phyloP scores from a whole-genome alignment of 768 basidiomycete genomes.

The Gloeopeniophorella convolvens region DNA sequence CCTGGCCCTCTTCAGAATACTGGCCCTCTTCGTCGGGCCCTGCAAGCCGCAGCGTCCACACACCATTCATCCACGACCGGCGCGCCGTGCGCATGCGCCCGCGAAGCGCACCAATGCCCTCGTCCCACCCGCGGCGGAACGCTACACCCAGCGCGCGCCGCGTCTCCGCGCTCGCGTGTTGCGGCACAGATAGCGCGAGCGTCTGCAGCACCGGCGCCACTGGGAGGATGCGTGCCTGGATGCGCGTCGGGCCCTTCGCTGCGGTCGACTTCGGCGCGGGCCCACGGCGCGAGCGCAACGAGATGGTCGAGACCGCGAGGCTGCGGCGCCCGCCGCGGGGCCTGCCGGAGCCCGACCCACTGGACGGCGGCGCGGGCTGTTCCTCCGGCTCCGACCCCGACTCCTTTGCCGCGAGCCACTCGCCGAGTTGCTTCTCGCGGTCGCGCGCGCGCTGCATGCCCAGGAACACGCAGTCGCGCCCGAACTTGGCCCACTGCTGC shows the following conservation, averaged over 20 bases:
- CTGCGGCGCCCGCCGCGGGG: slow-evolving; percentile 44
- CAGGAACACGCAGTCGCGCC: slow-evolving; percentile 52
- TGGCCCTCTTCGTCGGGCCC: slow-evolving; percentile 21
- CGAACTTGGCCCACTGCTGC: slow-evolving; percentile 55
- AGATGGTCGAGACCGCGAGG: slow-evolving; percentile 60
- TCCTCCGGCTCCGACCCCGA: not conserved
- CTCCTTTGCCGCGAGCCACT: slow-evolving; percentile 39
- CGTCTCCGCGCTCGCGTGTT: slow-evolving; percentile 27
- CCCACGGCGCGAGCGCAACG: slow-evolving; percentile 31
- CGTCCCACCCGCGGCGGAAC: slow-evolving; percentile 58
- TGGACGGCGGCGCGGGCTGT: not conserved
- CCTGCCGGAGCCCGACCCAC: not conserved
- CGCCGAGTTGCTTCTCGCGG: slow-evolving; percentile 54
- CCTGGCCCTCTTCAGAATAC: slow-evolving; percentile 13
- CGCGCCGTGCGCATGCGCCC: slow-evolving; percentile 32
- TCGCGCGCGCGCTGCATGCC: slow-evolving; percentile 58
- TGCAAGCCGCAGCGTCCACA: slow-evolving; percentile 38
- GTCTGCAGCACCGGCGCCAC: slow-evolving; percentile 42
- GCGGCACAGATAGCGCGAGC: slow-evolving; percentile 37
- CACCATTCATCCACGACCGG: slow-evolving; percentile 40
- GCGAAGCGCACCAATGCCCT: slow-evolving; percentile 49
- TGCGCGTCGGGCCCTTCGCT: not conserved
- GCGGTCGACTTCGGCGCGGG: not conserved
- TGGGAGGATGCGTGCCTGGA: slow-evolving; percentile 45
- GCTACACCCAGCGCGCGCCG: slow-evolving; percentile 39